Base-by-base conservation (phyloP, 2,329 filamentous ascomycete genomes). In the Paecilomyces dactylethromorphus region DNA sequence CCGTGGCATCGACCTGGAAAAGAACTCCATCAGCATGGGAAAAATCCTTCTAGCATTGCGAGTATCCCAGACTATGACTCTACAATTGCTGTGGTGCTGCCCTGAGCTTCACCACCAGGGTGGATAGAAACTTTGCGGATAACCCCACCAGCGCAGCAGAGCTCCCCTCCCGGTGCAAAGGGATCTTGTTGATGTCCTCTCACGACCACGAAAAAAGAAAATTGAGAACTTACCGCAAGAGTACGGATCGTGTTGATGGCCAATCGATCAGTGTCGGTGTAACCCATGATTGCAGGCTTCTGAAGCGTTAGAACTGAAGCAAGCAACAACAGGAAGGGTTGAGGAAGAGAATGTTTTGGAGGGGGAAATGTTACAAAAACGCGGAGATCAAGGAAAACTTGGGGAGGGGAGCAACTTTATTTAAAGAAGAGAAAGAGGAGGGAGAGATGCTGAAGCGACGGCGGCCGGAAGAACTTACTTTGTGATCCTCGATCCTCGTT, bases 201-300 rank as follows among this genome's bases (percentile, higher is more conserved):
- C 39, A 45, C 32, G 13, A 33, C 8, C 15, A 18, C 39, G n/a
- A 18, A 45, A 39, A 2, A 52, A 53, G 31, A 52, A 26, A 58
- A 54, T 64, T 62, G 59, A 53, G 58, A 63, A 88, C 92, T 79
- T 88, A 97, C 94, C 77, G 94, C 92, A 71, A 99, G 86, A 75
- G 91, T 81, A 78, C 94, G 91, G 83, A 99, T 97, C 79, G 93
- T 96, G 88, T 97, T 97, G 82, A 99, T 91, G 75, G 91, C 90
- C 80, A 92, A 86, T 84, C 88, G 82, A 79, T 99, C 94, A 74
- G 87, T 78, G 73, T 97, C 90, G 77, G 84, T 84, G 85, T 90
- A 97, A 78, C 87, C 87, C 93, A 97, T 97, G 72, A 76, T 85
- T 75, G 78, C 77, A 67, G 67, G 39, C 66, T 65, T 71, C 69